Evolutionary conservation across 163 green algal genomes (phyloP).

Genomic region (Scenedesmus sp.): DNA sequence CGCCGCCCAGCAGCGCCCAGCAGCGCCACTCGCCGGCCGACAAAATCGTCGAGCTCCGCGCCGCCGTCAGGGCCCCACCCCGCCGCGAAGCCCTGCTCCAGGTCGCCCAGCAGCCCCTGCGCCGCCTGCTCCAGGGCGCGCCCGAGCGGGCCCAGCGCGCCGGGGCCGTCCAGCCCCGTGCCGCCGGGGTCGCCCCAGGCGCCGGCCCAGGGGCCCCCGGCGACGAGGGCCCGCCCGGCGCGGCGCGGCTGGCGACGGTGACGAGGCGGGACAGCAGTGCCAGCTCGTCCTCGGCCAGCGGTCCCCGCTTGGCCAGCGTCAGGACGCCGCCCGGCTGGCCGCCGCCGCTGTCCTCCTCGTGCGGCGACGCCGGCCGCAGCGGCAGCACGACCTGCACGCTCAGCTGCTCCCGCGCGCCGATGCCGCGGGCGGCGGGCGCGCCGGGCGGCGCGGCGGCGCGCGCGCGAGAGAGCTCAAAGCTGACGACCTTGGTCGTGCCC

Average conservation of each 20-base stretch:
- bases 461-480: conserved; percentile 6
- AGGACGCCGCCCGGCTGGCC: not conserved
- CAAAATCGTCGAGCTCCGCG: no score
- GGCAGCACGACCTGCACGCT: conserved; percentile 32
- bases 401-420: not conserved
- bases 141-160: not conserved
- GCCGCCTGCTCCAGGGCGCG: not conserved
- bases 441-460: not conserved
- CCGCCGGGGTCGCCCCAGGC: not conserved
- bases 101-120: conserved; percentile 14
- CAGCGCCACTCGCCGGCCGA: no score
- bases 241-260: not conserved
- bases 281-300: conserved; percentile 31
- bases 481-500: conserved; percentile 11
- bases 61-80: no score
- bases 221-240: no score
- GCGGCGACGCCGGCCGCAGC: conserved; percentile 23
- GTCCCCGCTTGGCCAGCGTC: conserved; percentile 5
- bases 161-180: not conserved
- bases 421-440: not conserved
- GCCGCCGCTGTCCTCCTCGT: not conserved
- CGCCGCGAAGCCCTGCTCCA: not conserved
- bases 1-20: not conserved
- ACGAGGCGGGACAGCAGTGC: conserved; percentile 27
- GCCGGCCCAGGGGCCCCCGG: not conserved